A percentile compares a stretch with the other conserved stretches of the same genome.
phyloP scores from a whole-genome alignment of 202 grass and related monocot species.

The Setaria italica region DNA sequence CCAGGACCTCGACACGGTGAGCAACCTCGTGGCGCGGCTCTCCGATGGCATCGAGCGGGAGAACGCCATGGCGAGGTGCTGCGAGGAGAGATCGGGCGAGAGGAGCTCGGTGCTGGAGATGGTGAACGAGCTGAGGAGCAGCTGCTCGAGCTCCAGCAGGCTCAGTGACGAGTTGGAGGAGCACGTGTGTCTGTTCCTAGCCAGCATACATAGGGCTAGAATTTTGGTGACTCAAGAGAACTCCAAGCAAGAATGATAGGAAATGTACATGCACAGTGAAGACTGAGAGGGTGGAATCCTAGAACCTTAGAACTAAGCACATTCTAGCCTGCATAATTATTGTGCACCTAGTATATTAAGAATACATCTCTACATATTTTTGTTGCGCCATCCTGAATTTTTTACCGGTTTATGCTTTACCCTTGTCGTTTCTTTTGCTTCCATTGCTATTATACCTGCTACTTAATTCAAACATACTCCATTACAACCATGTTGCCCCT shows the following conservation, averaged over 20 bases:
- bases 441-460: too few relatives aligned
- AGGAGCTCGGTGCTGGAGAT: constrained; percentile 48
- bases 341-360: too few relatives aligned
- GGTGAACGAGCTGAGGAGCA: constrained; percentile 50
- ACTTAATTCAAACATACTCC: too few relatives aligned
- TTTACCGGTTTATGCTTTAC: too few relatives aligned
- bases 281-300: too few relatives aligned
- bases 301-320: too few relatives aligned
- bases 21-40: constrained; percentile 38
- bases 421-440: too few relatives aligned
- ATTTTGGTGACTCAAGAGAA: constrained; percentile 51
- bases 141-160: constrained; percentile 27
- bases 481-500: too few relatives aligned
- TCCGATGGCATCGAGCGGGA: constrained; percentile 49
- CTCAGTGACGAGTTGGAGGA: constrained; percentile 45
- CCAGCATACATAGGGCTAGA: constrained; percentile 54
- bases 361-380: too few relatives aligned
- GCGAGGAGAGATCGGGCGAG: constrained; percentile 21
- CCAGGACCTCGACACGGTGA: constrained; percentile 53
- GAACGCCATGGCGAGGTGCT: constrained; percentile 37
- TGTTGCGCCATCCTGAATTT: too few relatives aligned
- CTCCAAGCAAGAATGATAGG: not conserved
- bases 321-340: too few relatives aligned
- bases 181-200: constrained; percentile 52
- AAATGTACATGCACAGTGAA: too few relatives aligned